Evolutionary conservation across 202 grass and related monocot genomes (phyloP), one percentile per base, ranked within the genome.

Genomic region (Schoenoplectus triqueter): DNA sequence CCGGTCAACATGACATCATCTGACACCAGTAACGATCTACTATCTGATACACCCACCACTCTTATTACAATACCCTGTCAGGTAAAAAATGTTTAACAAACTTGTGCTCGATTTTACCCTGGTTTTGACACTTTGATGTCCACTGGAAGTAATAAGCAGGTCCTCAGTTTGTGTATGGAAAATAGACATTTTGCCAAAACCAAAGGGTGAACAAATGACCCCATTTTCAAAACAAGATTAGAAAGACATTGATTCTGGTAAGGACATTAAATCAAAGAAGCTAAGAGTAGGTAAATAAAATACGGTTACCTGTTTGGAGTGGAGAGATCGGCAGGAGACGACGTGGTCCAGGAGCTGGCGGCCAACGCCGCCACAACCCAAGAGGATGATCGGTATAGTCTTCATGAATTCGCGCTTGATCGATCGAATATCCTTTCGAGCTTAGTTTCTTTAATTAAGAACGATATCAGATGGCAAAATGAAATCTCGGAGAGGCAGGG

Each of bases 341-440:
- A 98, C 89, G 90, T 98, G 95, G 10, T 88, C 71, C 67, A 98
- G 95, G 64, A 98, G 95, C 69, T 93, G 80, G 55, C 93, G 88
- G 48, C 95, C 95, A 20, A 98, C 95, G 80, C 92, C 95, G 85
- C 95, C 92, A 68, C 92, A 95, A 78, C 95, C 95, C 68, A 98
- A 80, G 85, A 98, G 85, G 69, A 95, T 86, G 64, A 93, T 78
- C 41, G 92, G 93, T 20, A 98, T 89, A 57, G 82, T 91, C 68
- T 90, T 88, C 64, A n/a, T 89, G 65, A 68, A 73, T 80, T 62
- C 15, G 82, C 60, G 85, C 86, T 56, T 44, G 31, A 52, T n/a
- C 81, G 76, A 46, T 42, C 39, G 75, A n/a, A n/a, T n/a, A n/a
- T n/a, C n/a, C n/a, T n/a, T 80, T 62, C 15, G 82, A 51, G 85